Evolutionary conservation across 371 early-diverging fungal genomes (phyloP).

Genomic region (Rhizopus delemar): DNA sequence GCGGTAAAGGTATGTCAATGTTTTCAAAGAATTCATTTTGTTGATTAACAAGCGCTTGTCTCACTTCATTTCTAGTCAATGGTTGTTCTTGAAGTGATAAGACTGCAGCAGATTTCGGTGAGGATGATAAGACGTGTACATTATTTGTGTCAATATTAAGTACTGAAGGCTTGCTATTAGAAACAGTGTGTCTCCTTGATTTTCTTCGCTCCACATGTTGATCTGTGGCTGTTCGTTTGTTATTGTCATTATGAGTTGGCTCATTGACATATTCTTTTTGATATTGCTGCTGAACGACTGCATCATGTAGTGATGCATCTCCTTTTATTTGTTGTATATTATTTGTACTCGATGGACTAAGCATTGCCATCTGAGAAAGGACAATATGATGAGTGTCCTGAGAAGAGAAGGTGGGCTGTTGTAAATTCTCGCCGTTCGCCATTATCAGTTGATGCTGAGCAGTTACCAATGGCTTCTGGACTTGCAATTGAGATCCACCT

Average conservation of each 20-base stretch:
- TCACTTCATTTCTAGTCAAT: constrained; percentile 7
- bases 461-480: not conserved
- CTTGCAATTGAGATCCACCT: not conserved
- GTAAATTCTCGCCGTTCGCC: constrained; percentile 5
- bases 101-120: constrained; percentile 25
- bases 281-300: constrained; percentile 27
- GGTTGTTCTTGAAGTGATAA: not conserved
- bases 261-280: constrained; percentile 8
- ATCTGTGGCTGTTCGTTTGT: not conserved
- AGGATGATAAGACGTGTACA: not conserved
- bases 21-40: constrained; percentile 22
- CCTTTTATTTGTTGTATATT: not conserved
- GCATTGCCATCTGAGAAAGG: constrained; percentile 18
- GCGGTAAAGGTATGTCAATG: constrained; percentile 32
- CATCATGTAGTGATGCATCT: constrained; percentile 19
- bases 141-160: constrained; percentile 29
- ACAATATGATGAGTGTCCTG: constrained; percentile 27
- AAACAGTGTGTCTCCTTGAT: constrained; percentile 28
- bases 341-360: not conserved
- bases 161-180: constrained; percentile 21
- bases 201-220: constrained; percentile 12
- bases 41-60: constrained; percentile 14
- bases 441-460: not conserved
- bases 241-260: not conserved
- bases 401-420: not conserved